A percentile compares a stretch with the other conserved stretches of the same genome.
These are phyloP conservation scores for Fusarium staphyleae DNA, from an alignment of 2,329 filamentous ascomycete genomes.

Conservation along the genomic window DNA sequence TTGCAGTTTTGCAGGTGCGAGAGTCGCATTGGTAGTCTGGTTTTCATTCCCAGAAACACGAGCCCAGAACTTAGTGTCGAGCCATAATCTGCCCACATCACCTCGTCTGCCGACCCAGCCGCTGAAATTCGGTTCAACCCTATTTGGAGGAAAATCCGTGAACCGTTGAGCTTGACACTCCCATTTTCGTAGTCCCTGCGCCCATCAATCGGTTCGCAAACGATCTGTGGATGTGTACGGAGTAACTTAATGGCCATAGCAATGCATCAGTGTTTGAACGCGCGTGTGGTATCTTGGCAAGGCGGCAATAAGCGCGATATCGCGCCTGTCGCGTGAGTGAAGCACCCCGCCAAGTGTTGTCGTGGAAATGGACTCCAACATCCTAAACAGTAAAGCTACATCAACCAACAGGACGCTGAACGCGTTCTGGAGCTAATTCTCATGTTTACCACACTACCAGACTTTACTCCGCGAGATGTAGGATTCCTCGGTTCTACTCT, in stretches of 20 bases:
- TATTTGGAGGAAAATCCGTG: conserved; percentile 2
- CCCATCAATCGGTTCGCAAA: background rate
- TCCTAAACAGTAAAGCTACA: conserved; percentile 11
- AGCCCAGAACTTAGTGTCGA: conserved; percentile 25
- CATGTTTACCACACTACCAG: conserved; percentile 71
- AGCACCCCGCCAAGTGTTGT: conserved; percentile 31
- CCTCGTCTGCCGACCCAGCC: conserved; percentile 27
- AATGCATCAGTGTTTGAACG: conserved; percentile 18
- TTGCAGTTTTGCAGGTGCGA: conserved; percentile 18
- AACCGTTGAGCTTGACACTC: background rate
- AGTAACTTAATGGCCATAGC: conserved; percentile 2
- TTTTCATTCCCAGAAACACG: conserved; percentile 29
- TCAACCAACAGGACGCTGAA: conserved; percentile 24
- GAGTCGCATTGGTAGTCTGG: conserved; percentile 21
- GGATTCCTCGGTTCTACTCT: conserved; percentile 38
- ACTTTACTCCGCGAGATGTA: conserved; percentile 75
- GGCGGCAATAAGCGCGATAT: conserved; percentile 36
- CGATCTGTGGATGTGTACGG: background rate
- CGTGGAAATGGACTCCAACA: conserved; percentile 26
- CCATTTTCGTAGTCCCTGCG: conserved; percentile 5
- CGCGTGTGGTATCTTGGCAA: conserved; percentile 5
- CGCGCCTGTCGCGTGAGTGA: conserved; percentile 28
- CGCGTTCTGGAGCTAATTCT: conserved; percentile 29
- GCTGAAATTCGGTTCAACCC: conserved; percentile 10
- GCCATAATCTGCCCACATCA: conserved; percentile 20